Base-by-base conservation (phyloP, 2,329 filamentous ascomycete species). In the Huntiella savannae region DNA sequence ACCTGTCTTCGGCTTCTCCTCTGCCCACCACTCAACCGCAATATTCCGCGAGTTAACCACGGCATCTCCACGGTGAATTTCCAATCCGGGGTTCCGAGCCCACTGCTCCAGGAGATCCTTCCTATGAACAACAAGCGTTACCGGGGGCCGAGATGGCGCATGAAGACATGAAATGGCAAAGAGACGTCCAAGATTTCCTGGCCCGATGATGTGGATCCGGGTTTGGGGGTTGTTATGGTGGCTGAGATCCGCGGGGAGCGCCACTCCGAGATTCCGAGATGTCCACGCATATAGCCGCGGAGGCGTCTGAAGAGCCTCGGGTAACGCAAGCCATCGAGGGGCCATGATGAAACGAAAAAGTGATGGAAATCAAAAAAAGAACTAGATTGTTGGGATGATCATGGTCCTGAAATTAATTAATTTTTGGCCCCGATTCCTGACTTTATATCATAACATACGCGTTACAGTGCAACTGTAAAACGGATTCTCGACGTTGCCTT, bases 41-140 rank as follows among this genome's bases (percentile, higher is more conserved):
- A 73, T 66, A 37, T 59, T 58, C 15, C 61, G 56, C 46, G 57
- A 56, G 12, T 52, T 55, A 16, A 63, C 56, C 1, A 53, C 40
- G 4, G 50, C 46, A 3, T 58, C 63, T 7, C 55, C 52, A 6
- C 63, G 60, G n/a, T 59, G 56, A 35, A 71, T 60, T 53, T 66
- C 61, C 33, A 74, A 61, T 3, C 67, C 68, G 0, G 63, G 62
- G 3, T 59, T 51, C 1, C 56, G 45, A 3, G 54, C 54, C 70
- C 73, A 77, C 15, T 65, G 58, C 43, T 64, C 55, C 2, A 75
- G 59, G 3, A 72, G 64, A 19, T 63, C 61, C 43, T 57, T 58
- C n/a, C 67, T 69, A 55, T 86, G 81, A 33, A 93, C 69, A n/a
- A 94, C 69, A 4, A 95, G 68, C 0, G 84, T 88, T 34, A 94